Conservation (phyloP, 2,329 filamentous ascomycete species). For the Aspergillus eucalypticola region DNA sequence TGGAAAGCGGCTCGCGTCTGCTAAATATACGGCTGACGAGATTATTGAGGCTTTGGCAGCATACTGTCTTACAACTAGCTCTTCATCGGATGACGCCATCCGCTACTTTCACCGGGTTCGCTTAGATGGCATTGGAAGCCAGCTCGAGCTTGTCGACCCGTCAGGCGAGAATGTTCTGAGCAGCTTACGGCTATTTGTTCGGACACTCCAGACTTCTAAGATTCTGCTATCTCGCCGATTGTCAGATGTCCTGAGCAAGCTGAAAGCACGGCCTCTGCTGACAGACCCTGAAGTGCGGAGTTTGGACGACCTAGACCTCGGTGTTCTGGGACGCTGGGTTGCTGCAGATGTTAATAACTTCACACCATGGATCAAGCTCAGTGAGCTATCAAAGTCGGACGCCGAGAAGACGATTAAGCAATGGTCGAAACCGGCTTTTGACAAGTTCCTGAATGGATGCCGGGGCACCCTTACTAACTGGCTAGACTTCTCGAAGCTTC, state of each 20-base stretch:
- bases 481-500: slow-evolving; percentile 67
- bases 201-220: slow-evolving; percentile 76
- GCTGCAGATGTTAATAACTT: slow-evolving; percentile 80
- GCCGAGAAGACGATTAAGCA: slow-evolving; percentile 61
- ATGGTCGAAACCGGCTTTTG: slow-evolving; percentile 65
- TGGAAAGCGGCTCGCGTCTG: slow-evolving; percentile 55
- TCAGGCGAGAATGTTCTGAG: slow-evolving; percentile 59
- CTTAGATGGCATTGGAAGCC: slow-evolving; percentile 64
- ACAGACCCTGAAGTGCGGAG: slow-evolving; percentile 67
- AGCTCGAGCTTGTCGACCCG: slow-evolving; percentile 56
- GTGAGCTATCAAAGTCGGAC: slow-evolving; percentile 66
- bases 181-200: slow-evolving; percentile 71
- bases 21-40: slow-evolving; percentile 44
- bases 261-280: slow-evolving; percentile 72
- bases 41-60: slow-evolving; percentile 76
- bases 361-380: slow-evolving; percentile 82
- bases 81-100: slow-evolving; percentile 75
- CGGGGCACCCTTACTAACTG: slow-evolving; percentile 60
- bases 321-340: slow-evolving; percentile 77
- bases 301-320: slow-evolving; percentile 71
- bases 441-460: slow-evolving; percentile 63
- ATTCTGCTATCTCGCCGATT: slow-evolving; percentile 72
- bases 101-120: slow-evolving; percentile 75
- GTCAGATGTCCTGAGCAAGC: slow-evolving; percentile 64
- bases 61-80: slow-evolving; percentile 78